Evolutionary conservation across 495 filamentous ascomycete genomes (phyloP).

Genomic region (Penicillium angulare): DNA sequence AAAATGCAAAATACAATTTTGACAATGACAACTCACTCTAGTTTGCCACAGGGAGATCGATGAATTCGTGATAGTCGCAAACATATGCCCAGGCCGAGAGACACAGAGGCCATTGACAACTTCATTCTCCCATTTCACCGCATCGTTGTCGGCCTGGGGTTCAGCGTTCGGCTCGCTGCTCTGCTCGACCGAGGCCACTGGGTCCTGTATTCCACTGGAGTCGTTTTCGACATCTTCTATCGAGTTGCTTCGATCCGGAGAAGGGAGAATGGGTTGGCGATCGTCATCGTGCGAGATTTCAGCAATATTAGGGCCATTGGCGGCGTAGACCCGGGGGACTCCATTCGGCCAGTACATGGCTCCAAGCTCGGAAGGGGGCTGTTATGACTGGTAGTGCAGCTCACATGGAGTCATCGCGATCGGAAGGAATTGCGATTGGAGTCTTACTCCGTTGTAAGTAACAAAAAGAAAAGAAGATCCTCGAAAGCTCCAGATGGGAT

Average conservation of each 20-base stretch:
- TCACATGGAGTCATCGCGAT: conserved; percentile 45
- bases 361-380: conserved; percentile 31
- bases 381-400: conserved; percentile 24
- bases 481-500: background rate
- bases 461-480: conserved; percentile 4
- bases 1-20: conserved; percentile 2
- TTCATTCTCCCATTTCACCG: conserved; percentile 48
- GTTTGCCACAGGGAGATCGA: conserved; percentile 93
- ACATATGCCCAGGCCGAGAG: conserved; percentile 79
- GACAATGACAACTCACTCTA: conserved; percentile 56
- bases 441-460: background rate
- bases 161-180: conserved; percentile 8
- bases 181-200: conserved; percentile 11
- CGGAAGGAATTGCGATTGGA: conserved; percentile 3
- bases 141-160: conserved; percentile 17
- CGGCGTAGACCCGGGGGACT: conserved; percentile 84
- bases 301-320: conserved; percentile 54
- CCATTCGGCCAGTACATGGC: conserved; percentile 98
- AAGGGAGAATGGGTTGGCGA: conserved; percentile 4
- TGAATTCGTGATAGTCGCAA: conserved; percentile 81
- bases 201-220: conserved; percentile 2
- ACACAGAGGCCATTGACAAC: conserved; percentile 72
- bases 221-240: conserved; percentile 5
- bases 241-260: conserved; percentile 1
- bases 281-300: conserved; percentile 39